Evolutionary conservation across 139 green algal species (phyloP).

Genomic region (Astrephomene gubernaculifera): DNA sequence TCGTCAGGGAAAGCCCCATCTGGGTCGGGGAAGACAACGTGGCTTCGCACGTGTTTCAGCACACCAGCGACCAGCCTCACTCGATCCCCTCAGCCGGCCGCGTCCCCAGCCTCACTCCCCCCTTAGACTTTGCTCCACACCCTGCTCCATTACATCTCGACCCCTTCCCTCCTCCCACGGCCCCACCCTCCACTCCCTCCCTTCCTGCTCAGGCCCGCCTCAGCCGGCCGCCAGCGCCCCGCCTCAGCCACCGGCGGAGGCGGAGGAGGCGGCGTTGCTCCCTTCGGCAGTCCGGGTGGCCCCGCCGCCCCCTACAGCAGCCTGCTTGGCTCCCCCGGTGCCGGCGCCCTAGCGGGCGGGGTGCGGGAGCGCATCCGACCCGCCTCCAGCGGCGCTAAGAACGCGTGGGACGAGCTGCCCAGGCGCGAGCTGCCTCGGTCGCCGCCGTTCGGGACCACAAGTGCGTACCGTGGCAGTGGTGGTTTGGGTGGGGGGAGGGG

Average conservation of each 20-base stretch:
- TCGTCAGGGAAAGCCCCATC: too few relatives aligned
- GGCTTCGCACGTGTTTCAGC: too few relatives aligned
- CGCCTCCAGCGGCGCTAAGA: constrained; percentile 45
- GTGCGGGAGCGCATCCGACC: constrained; percentile 27
- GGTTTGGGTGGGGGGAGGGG: too few relatives aligned
- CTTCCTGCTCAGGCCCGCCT: neutral
- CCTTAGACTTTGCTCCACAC: too few relatives aligned
- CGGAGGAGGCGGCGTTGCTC: too few relatives aligned
- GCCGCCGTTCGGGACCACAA: constrained; percentile 16
- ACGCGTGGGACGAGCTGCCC: constrained; percentile 49
- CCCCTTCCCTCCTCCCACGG: neutral
- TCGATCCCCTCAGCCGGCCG: too few relatives aligned
- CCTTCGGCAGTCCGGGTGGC: neutral
- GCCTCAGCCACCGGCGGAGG: neutral
- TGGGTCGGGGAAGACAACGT: too few relatives aligned
- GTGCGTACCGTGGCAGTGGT: too few relatives aligned
- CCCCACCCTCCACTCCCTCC: neutral
- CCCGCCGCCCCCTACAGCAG: neutral
- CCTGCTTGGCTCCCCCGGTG: neutral
- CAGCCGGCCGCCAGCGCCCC: neutral
- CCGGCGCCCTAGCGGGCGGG: neutral
- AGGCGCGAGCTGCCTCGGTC: constrained; percentile 37
- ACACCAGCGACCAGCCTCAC: too few relatives aligned
- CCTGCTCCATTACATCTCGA: too few relatives aligned
- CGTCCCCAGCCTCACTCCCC: too few relatives aligned